Conservation (phyloP, 345 rosid species). For the Melastoma malabathricum region DNA sequence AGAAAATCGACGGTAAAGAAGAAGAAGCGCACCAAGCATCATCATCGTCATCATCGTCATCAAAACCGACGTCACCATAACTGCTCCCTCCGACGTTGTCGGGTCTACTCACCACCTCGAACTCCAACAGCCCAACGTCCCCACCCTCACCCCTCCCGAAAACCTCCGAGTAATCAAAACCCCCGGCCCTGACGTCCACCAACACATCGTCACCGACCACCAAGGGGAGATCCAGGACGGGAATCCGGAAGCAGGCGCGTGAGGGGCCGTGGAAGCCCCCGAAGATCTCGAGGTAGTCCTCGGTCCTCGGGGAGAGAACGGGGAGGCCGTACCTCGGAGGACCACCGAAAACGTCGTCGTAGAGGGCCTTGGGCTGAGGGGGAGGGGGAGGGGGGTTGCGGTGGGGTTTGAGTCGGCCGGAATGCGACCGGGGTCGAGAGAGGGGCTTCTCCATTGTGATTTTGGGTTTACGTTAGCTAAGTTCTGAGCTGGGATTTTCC, state of each 20-base stretch:
- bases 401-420: constrained; percentile 14
- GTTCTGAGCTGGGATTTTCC: no score
- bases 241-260: constrained; percentile 55
- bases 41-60: constrained; percentile 63
- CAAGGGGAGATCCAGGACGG: constrained; percentile 76
- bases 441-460: no score
- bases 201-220: constrained; percentile 29
- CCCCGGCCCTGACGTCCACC: constrained; percentile 55
- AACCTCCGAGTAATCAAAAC: constrained; percentile 59
- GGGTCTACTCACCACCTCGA: constrained; percentile 38
- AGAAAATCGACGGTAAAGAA: background rate
- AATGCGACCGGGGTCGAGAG: constrained; percentile 11
- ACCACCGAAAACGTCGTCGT: constrained; percentile 74
- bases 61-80: constrained; percentile 26
- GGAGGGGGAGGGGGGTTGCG: constrained; percentile 12
- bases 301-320: constrained; percentile 59
- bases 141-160: constrained; percentile 47
- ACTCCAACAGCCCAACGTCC: constrained; percentile 47
- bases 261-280: constrained; percentile 58
- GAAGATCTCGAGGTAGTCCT: constrained; percentile 79
- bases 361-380: constrained; percentile 20
- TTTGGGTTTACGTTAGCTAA: no score
- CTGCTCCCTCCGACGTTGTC: constrained; percentile 22
- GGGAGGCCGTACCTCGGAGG: constrained; percentile 49
- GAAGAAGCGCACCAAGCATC: constrained; percentile 58